Percentiles rank a stretch among this genome's conserved stretches.
phyloP scores from a whole-genome alignment of 768 basidiomycete genomes.

The Suillus weaverae region DNA sequence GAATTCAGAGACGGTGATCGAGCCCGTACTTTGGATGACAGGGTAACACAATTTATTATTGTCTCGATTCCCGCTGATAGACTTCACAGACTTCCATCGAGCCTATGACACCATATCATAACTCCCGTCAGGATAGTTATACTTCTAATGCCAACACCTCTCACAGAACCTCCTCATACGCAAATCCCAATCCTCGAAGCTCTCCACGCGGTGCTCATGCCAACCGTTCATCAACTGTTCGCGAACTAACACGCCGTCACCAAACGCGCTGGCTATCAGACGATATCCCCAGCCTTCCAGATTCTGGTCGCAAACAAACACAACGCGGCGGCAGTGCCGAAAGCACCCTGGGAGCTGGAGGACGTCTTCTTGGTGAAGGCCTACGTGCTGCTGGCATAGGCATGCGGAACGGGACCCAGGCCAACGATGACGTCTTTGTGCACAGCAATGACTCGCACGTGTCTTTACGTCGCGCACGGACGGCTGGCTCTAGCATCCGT shows the following conservation, averaged over 20 bases:
- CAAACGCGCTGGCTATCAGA: conserved; percentile 57
- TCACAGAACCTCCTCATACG: conserved; percentile 26
- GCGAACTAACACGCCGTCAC: conserved; percentile 48
- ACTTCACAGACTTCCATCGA: conserved; percentile 32
- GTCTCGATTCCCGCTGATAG: conserved; percentile 7
- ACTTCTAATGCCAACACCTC: conserved; percentile 20
- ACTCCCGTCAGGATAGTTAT: conserved; percentile 25
- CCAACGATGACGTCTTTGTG: conserved; percentile 39
- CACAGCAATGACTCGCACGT: conserved; percentile 21
- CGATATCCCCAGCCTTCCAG: conserved; percentile 37
- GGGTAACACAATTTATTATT: conserved; percentile 33
- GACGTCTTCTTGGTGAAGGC: conserved; percentile 64
- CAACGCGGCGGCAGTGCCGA: conserved; percentile 70
- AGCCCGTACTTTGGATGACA: conserved; percentile 39
- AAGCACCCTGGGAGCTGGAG: conserved; percentile 51
- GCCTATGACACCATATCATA: conserved; percentile 41
- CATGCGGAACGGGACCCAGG: conserved; percentile 33
- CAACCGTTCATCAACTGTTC: conserved; percentile 46
- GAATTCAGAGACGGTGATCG: conserved; percentile 42
- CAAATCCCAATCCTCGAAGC: conserved; percentile 23
- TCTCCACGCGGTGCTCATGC: conserved; percentile 32
- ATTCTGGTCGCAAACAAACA: conserved; percentile 52
- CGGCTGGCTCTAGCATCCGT: conserved; percentile 6
- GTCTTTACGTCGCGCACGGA: conserved; percentile 17
- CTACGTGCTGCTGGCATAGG: conserved; percentile 70